Conservation (phyloP, 768 basidiomycete genomes). For the Naematelia aurantialba region DNA sequence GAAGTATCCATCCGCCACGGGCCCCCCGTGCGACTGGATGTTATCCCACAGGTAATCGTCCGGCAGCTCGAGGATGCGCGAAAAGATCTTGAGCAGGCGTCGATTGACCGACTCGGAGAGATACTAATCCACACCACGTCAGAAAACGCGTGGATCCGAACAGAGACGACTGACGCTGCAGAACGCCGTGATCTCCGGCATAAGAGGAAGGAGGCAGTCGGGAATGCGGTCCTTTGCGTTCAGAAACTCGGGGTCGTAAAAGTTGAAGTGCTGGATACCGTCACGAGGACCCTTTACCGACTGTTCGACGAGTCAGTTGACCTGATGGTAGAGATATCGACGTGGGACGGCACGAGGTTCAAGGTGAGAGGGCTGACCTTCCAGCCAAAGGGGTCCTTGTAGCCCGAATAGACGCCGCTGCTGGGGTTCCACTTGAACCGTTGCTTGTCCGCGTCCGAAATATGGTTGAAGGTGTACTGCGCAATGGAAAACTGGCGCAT, state of each 20-base stretch:
- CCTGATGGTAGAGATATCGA: slow-evolving; percentile 10
- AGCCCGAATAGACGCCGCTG: slow-evolving; percentile 20
- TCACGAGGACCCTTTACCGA: too few species aligned
- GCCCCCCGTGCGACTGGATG: slow-evolving; percentile 24
- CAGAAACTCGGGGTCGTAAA: slow-evolving; percentile 17
- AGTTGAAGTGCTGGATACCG: slow-evolving; percentile 30
- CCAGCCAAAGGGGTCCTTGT: slow-evolving; percentile 19
- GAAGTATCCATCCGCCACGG: slow-evolving; percentile 26
- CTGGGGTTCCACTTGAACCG: slow-evolving; percentile 27
- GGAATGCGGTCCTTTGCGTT: slow-evolving; percentile 14
- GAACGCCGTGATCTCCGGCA: slow-evolving; percentile 28
- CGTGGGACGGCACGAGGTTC: slow-evolving; percentile 2
- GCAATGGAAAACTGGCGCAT: slow-evolving; percentile 30
- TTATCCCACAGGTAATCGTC: slow-evolving; percentile 38
- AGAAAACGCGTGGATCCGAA: too few species aligned
- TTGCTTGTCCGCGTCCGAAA: slow-evolving; percentile 29
- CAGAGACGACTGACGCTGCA: too few species aligned
- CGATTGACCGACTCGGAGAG: slow-evolving; percentile 27
- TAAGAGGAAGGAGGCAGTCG: slow-evolving; percentile 14
- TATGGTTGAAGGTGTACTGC: slow-evolving; percentile 22
- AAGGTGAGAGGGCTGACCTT: too few species aligned
- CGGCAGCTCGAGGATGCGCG: slow-evolving; percentile 33
- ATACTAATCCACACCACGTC: too few species aligned
- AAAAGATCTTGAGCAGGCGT: slow-evolving; percentile 28
- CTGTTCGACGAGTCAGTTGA: too few species aligned